These are phyloP conservation scores for Vigna trinervia DNA, from an alignment of 306 rosid genomes.

Conservation along the genomic window DNA sequence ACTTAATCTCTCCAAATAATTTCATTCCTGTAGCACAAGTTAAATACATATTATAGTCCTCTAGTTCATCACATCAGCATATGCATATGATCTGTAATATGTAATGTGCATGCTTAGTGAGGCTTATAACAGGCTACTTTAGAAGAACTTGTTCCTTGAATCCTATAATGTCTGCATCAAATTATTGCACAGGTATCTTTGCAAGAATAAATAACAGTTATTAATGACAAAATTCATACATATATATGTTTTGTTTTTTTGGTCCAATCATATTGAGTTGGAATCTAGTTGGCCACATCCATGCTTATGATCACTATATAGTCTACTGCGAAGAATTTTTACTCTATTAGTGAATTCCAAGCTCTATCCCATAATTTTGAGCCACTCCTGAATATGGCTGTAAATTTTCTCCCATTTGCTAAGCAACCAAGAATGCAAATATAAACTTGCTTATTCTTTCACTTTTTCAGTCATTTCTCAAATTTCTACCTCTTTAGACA, in stretches of 20 bases:
- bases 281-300: neutral
- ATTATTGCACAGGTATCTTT: neutral
- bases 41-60: neutral
- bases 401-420: neutral
- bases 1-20: neutral
- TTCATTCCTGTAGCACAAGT: neutral
- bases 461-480: neutral
- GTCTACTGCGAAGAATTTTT: neutral
- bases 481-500: neutral
- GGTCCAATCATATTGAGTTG: neutral
- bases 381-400: neutral
- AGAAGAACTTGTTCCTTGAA: conserved; percentile 20
- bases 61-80: neutral
- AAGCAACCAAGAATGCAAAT: neutral
- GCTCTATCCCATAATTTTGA: neutral
- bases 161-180: neutral
- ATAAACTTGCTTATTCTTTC: neutral
- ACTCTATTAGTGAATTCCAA: neutral
- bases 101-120: conserved; percentile 1
- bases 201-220: neutral
- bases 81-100: neutral
- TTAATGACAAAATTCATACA: neutral
- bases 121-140: neutral
- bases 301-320: neutral
- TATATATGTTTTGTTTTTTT: neutral